Evolutionary conservation across 768 basidiomycete genomes (phyloP).

Genomic region (Amanita phalloides): DNA sequence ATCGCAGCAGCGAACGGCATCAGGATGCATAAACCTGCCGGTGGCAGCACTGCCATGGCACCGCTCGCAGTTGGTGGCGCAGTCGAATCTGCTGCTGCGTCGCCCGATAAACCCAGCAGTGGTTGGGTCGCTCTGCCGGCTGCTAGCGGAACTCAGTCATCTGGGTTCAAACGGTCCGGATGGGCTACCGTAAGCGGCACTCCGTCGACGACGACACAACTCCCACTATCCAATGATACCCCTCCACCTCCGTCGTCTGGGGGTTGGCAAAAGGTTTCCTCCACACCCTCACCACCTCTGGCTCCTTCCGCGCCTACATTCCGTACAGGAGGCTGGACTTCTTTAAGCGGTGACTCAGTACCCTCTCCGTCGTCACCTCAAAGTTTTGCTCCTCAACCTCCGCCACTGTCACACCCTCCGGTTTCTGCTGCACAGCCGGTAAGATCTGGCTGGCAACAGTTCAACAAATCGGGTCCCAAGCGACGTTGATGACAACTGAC

Average conservation of each 20-base stretch:
- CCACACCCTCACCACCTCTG: constrained; percentile 1
- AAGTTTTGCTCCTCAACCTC: neutral
- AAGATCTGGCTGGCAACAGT: constrained; percentile 50
- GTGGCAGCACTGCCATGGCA: constrained; percentile 13
- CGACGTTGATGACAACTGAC: constrained; percentile 11
- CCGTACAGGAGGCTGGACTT: constrained; percentile 57
- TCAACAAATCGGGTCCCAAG: constrained; percentile 29
- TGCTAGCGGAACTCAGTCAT: constrained; percentile 6
- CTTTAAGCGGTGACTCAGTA: constrained; percentile 35
- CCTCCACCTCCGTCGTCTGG: constrained; percentile 5
- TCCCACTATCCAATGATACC: constrained; percentile 9
- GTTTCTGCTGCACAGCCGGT: constrained; percentile 18
- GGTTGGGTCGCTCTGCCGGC: constrained; percentile 31
- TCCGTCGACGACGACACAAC: constrained; percentile 3
- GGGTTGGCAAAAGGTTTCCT: neutral
- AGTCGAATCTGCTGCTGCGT: constrained; percentile 10
- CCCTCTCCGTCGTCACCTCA: constrained; percentile 2
- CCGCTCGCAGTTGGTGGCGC: constrained; percentile 14
- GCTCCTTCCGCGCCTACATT: constrained; percentile 32
- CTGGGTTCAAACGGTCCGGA: constrained; percentile 33
- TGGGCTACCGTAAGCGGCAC: constrained; percentile 37
- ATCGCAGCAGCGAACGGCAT: constrained; percentile 77
- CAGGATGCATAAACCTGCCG: constrained; percentile 42
- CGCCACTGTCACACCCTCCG: constrained; percentile 6
- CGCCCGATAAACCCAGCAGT: constrained; percentile 20